Evolutionary conservation across 1,139 yeast species (phyloP), one percentile per base, ranked within the genome.

Genomic region (Taphrina betulina): DNA sequence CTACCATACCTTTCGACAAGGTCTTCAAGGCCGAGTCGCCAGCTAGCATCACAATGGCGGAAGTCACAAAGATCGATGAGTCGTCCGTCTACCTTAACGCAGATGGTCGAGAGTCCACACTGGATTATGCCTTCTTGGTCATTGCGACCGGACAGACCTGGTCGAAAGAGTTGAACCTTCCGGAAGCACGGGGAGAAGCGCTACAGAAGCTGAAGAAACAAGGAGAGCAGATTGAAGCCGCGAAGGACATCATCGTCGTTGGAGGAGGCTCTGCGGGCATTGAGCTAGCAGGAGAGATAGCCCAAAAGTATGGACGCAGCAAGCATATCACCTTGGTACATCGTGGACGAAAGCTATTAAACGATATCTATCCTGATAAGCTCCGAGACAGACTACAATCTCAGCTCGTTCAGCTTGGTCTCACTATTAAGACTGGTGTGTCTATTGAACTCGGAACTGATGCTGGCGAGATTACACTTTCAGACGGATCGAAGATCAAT

Each of bases 221-320:
- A 34, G 35, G 46, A 3, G 8, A 26, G 5, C 38, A 41, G 1
- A 41, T 52, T 14, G 48, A 36, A 4, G 37, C 34, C 3, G 56
- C 56, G 10, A 42, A 17, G 43, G 31, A 34, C 17, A 35, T 52
- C 12, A 23, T 52, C 16, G 37, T 52, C 17, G 42, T 52, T 14
- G 56, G 56, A 2, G 56, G 56, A 8, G 56, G 56, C n/a, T 41
- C 56, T 24, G 56, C 42, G 14, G 56, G 56, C 8, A 36, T 42
- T n/a, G 56, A 52, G 20, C 50, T 52, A 14, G 56, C 56, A 5
- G 56, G 50, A 3, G 56, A 52, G 43, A 42, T 52, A 17, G 48
- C 50, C 3, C 22, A 17, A 5, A 34, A 23, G 12, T 24, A 35
- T 7, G 40, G 19, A 16, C 24, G 23, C 37, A 33, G 20, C 5